Base-by-base conservation (phyloP, 2,329 filamentous ascomycete species). In the Trichoderma sp. region DNA sequence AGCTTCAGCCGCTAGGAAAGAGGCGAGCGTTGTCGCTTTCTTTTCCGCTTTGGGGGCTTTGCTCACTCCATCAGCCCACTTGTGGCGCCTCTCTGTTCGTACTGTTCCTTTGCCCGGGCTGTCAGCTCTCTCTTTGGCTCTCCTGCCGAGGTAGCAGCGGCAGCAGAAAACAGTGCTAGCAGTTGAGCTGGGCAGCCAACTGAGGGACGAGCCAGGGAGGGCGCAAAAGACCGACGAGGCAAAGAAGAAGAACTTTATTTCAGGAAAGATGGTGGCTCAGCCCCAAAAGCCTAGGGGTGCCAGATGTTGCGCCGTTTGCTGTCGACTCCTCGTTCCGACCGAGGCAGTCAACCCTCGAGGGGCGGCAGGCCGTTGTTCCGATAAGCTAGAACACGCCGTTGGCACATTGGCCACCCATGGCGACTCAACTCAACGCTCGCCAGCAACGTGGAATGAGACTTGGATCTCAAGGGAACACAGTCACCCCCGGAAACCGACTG, bases 41-140 rank as follows among this genome's bases (percentile, higher is more conserved):
- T 39, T 63, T 63, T 63, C 50, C 50, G 5, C 9, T 48, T 39
- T n/a, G 57, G 57, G 57, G 30, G 30, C 14, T 44, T 39, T 60
- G 57, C 44, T 60, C 57, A 50, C 57, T 54, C 59, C 12, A 24
- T n/a, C 30, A 43, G 50, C 50, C 59, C 59, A 63, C 50, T 63
- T 55, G 59, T 43, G 17, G 34, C 41, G 50, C 50, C 19, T 26
- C 26, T 21, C 3, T 52, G 17, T 28, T 63, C 50, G 59, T 63
- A 63, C 59, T 63, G 59, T 55, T 21, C 39, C 50, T 17, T 24
- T 24, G 47, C 24, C 17, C 44, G 39, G 39, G 24, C 39, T 43
- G 59, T 55, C 59, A 63, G 50, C 48, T 50, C 21, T 54, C 52
- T 52, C 26, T 51, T 7, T 44, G 15, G 15, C n/a, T 44, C n/a